phyloP scores from a whole-genome alignment of 305 asterid genomes.

The Fraxinus velutina region DNA sequence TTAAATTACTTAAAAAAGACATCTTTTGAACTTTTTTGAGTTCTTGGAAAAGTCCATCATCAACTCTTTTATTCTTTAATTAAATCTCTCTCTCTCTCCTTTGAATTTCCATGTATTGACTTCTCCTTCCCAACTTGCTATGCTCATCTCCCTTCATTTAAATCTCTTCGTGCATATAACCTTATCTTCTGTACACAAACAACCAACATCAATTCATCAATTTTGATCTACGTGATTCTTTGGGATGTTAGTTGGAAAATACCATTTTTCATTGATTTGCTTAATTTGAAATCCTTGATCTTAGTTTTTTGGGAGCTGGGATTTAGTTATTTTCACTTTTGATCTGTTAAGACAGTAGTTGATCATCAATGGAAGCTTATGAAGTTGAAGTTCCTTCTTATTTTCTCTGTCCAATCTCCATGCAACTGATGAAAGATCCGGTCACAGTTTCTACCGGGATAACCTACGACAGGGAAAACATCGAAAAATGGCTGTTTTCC shows the following conservation, averaged over 20 bases:
- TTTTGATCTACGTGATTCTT: background rate
- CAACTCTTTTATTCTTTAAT: background rate
- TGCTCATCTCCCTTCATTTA: background rate
- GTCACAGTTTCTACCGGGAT: slow-evolving; percentile 70
- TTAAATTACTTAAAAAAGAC: slow-evolving; percentile 20
- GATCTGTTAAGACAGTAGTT: background rate
- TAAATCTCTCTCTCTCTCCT: background rate
- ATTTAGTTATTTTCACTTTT: background rate
- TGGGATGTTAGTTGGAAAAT: background rate
- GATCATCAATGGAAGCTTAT: slow-evolving; percentile 12
- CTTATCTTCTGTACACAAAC: background rate
- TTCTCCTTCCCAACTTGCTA: slow-evolving; percentile 20
- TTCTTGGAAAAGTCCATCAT: slow-evolving; percentile 37
- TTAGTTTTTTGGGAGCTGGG: background rate
- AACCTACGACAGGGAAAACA: slow-evolving; percentile 63
- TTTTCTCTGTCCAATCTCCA: slow-evolving; percentile 77
- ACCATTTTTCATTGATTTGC: background rate
- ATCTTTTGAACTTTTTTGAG: slow-evolving; percentile 13
- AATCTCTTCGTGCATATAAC: background rate
- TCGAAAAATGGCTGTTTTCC: slow-evolving; percentile 68
- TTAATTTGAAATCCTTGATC: background rate
- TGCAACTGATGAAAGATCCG: slow-evolving; percentile 82
- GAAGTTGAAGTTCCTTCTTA: slow-evolving; percentile 55
- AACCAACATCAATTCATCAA: slow-evolving; percentile 6
- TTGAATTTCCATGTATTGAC: slow-evolving; percentile 40